Percentiles rank a stretch among this genome's conserved stretches.
Conservation (phyloP, 495 filamentous ascomycete species). For the Clavariopsis aquatica region DNA sequence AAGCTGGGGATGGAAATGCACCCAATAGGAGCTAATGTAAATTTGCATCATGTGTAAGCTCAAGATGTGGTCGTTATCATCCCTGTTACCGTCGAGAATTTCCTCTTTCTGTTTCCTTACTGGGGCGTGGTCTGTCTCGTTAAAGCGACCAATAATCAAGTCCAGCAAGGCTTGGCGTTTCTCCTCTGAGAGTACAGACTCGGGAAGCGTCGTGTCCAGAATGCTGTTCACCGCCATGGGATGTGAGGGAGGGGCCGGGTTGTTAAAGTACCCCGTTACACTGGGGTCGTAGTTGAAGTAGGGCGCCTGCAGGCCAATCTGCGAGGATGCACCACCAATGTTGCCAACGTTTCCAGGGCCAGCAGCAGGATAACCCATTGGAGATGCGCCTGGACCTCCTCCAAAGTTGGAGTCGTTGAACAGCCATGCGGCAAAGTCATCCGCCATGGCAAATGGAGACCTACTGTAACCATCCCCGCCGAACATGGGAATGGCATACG, state of each 20-base stretch:
- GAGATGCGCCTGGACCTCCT: conserved; percentile 25
- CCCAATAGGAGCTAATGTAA: conserved; percentile 92
- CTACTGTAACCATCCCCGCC: conserved; percentile 77
- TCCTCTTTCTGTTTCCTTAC: conserved; percentile 74
- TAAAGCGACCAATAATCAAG: conserved; percentile 79
- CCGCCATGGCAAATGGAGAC: conserved; percentile 85
- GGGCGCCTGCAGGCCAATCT: conserved; percentile 40
- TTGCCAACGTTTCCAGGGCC: background rate
- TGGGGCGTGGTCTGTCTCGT: conserved; percentile 74
- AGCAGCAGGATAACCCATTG: conserved; percentile 32
- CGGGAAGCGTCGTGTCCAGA: conserved; percentile 74
- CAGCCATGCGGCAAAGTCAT: conserved; percentile 88
- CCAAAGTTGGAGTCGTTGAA: conserved; percentile 65
- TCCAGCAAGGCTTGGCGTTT: conserved; percentile 83
- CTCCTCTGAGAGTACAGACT: conserved; percentile 80
- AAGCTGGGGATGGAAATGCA: conserved; percentile 90
- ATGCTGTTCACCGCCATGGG: conserved; percentile 92
- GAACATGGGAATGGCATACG: conserved; percentile 79
- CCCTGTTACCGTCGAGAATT: conserved; percentile 75
- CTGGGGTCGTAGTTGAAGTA: conserved; percentile 41
- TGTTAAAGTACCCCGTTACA: conserved; percentile 36
- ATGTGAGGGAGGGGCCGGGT: conserved; percentile 54
- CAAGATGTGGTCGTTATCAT: conserved; percentile 72
- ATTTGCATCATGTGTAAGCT: conserved; percentile 93
- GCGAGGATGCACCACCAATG: conserved; percentile 21